Base-by-base conservation (phyloP, 768 basidiomycete species). In the Psilocybe subaeruginosa region DNA sequence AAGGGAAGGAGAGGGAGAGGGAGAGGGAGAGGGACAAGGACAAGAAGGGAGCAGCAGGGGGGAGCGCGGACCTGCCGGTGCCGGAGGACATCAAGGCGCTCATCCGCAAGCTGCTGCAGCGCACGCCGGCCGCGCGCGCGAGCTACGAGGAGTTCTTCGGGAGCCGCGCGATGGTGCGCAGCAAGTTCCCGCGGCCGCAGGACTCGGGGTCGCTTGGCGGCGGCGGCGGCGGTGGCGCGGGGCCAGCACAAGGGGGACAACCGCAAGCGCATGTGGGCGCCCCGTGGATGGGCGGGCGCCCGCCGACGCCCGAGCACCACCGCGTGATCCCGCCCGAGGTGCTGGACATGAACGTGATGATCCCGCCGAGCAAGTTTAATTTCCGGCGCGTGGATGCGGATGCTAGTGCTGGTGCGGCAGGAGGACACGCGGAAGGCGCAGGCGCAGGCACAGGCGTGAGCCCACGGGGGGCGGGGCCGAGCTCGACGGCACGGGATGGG, bases 91-190 rank as follows among this genome's bases (percentile, higher is more conserved):
- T 99, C 73, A 99, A 99, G 76, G 82, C 83, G 33, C 87, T 99
- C 54, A 93, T 99, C 33, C 84, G 94, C 16, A 72, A 78, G n/a
- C 78, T 99, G 51, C 79, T 99, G 52, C 93, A 90, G 74, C 87
- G 93, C 30, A 85, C 88, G 43, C 95, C 97, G 0, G 82, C 80
- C 0, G 92, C 97, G 70, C 82, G 97, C 2, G 90, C 93, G 23
- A 88, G 83, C 58, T 99, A 96, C 62, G 92, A 96, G 11, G 93
- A 95, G 45, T 98, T 97, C 76, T 99, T 99, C 72, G 81, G 82
- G 54, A 93, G 91, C 64, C 82, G 82, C 33, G 95, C 90, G 37
- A 78, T 91, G 65, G 87, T 83, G 29, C 91, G 89, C 71, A 89
- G 85, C 41, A 93, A 89, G 76, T 93, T 93, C 68, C 87, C 89